Evolutionary conservation across 164 flowering plant species (phyloP).

Genomic region (Sextonia rubra): DNA sequence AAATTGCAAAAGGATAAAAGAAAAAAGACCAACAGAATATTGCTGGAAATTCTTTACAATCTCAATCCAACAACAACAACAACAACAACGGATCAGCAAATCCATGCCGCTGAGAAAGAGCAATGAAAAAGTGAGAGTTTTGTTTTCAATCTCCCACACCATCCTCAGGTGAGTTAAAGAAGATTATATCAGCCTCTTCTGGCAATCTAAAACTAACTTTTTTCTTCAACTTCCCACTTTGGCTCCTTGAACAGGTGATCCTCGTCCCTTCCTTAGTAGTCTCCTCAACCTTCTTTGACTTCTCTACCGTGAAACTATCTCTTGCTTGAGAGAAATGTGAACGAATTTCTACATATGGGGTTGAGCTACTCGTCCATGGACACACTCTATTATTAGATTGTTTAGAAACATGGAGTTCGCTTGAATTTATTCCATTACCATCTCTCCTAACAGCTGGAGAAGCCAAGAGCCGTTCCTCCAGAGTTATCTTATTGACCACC

Average conservation of each 20-base stretch:
- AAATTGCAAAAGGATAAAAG: no score
- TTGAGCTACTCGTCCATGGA: neutral
- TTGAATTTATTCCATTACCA: neutral
- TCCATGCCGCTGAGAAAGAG: no score
- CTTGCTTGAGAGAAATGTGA: neutral
- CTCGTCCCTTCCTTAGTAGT: neutral
- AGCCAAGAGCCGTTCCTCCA: conserved; percentile 28
- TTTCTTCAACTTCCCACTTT: conserved; percentile 29
- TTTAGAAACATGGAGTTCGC: conserved; percentile 18
- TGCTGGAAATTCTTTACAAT: no score
- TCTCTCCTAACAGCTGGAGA: conserved; percentile 19
- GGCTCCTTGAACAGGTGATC: no score
- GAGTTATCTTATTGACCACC: conserved; percentile 6
- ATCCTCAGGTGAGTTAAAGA: conserved; percentile 25
- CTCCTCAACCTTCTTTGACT: conserved; percentile 11
- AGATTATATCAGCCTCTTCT: conserved; percentile 32
- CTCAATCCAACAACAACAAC: no score
- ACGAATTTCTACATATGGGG: neutral
- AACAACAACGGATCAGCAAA: no score
- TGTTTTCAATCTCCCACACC: neutral
- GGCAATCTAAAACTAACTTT: conserved; percentile 38
- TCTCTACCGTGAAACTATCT: conserved; percentile 13
- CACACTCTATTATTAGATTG: conserved; percentile 12
- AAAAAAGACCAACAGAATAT: no score
- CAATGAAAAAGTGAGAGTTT: no score